These are phyloP conservation scores for Gilbertella persicaria DNA, from an alignment of 371 early-diverging fungal species.

Conservation along the genomic window DNA sequence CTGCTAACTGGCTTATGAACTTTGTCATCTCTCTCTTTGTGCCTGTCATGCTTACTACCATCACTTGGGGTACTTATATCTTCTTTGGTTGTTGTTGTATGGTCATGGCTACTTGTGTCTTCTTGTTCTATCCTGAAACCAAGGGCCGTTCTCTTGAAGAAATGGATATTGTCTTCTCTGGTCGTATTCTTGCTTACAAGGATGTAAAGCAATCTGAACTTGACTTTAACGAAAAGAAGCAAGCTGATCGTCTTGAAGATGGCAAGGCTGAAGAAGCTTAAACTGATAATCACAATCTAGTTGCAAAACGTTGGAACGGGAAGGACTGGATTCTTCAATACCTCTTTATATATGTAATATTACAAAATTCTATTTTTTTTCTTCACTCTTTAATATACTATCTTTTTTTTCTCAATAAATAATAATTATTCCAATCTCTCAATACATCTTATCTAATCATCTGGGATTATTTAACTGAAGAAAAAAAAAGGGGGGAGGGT, in stretches of 20 bases:
- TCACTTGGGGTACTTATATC: conserved; percentile 59
- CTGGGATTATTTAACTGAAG: no score
- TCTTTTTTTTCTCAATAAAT: no score
- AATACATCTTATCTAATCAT: no score
- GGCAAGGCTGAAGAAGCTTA: neutral
- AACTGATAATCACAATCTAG: no score
- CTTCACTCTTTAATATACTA: no score
- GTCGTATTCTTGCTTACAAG: conserved; percentile 25
- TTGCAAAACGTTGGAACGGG: no score
- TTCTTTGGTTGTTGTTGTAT: conserved; percentile 61
- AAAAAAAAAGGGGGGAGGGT: no score
- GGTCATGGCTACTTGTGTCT: conserved; percentile 37
- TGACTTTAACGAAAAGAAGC: conserved; percentile 3
- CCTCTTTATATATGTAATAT: no score
- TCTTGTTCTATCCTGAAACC: conserved; percentile 58
- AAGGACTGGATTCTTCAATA: no score
- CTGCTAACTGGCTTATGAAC: conserved; percentile 71
- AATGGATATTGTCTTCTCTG: conserved; percentile 58
- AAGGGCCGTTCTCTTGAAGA: conserved; percentile 63
- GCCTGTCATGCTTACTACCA: conserved; percentile 43
- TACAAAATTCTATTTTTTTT: no score
- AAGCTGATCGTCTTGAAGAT: neutral
- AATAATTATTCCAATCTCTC: no score
- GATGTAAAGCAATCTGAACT: conserved; percentile 13
- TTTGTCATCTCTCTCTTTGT: conserved; percentile 47